Evolutionary conservation across 2,329 filamentous ascomycete species (phyloP).

Genomic region (Ustilaginoidea virens): DNA sequence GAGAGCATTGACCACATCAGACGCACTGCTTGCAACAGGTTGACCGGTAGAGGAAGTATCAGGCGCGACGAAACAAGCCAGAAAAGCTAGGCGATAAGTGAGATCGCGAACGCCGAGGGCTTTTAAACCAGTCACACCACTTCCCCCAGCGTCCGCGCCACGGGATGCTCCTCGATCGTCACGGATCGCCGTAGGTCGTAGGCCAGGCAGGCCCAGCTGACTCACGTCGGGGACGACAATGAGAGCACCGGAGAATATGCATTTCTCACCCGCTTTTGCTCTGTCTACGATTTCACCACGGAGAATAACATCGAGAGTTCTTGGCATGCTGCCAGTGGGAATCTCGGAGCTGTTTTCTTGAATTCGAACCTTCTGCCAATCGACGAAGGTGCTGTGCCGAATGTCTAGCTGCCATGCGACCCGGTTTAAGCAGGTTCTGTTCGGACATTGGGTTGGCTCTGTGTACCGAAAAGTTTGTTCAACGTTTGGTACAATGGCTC

Average conservation of each 20-base stretch:
- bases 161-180: constrained; percentile 63
- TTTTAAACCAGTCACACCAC: constrained; percentile 77
- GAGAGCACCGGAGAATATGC: constrained; percentile 88
- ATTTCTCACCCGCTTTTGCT: constrained; percentile 94
- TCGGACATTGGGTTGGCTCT: constrained; percentile 90
- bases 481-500: constrained; percentile 71
- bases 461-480: constrained; percentile 98
- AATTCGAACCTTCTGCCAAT: constrained; percentile 97
- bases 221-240: constrained; percentile 97
- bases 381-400: constrained; percentile 89
- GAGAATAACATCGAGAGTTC: constrained; percentile 93
- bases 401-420: constrained; percentile 95
- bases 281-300: constrained; percentile 95
- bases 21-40: constrained; percentile 43
- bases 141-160: constrained; percentile 66
- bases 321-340: constrained; percentile 93
- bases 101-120: constrained; percentile 86
- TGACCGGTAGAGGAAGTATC: constrained; percentile 72
- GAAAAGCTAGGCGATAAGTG: constrained; percentile 90
- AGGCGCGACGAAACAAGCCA: constrained; percentile 89
- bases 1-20: constrained; percentile 72
- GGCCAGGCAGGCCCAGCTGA: constrained; percentile 79
- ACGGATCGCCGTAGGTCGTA: constrained; percentile 66
- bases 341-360: constrained; percentile 99
- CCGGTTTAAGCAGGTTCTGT: constrained; percentile 72